Evolutionary conservation across 495 filamentous ascomycete species (phyloP).

Genomic region (Aspergillus baeticus): DNA sequence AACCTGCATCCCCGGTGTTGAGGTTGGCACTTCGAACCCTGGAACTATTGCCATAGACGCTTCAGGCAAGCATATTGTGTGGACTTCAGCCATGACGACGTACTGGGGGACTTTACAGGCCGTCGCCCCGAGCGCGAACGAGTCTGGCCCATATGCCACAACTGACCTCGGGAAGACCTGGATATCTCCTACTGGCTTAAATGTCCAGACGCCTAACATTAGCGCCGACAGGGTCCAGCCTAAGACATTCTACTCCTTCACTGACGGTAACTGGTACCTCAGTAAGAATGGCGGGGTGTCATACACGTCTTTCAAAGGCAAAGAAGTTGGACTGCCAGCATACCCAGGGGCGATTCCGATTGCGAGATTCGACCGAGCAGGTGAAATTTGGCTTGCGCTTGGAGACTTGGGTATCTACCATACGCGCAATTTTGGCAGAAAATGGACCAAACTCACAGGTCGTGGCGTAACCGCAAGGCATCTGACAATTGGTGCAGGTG

Average conservation of each 20-base stretch:
- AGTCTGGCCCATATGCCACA: constrained; percentile 20
- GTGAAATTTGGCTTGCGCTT: constrained; percentile 18
- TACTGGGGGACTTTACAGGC: constrained; percentile 40
- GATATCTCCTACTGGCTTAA: constrained; percentile 14
- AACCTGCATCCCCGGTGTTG: constrained; percentile 15
- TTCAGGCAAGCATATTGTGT: constrained; percentile 17
- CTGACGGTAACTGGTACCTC: constrained; percentile 11
- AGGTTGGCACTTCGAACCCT: constrained; percentile 10
- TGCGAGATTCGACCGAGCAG: constrained; percentile 14
- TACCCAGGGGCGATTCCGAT: constrained; percentile 16
- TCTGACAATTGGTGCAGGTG: constrained; percentile 7
- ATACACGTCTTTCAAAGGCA: constrained; percentile 9
- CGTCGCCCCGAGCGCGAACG: constrained; percentile 17
- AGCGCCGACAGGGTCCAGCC: constrained; percentile 17
- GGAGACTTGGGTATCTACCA: constrained; percentile 16
- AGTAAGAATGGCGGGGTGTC: constrained; percentile 16
- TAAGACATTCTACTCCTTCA: constrained; percentile 19
- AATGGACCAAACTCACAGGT: constrained; percentile 4
- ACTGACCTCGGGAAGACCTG: constrained; percentile 15
- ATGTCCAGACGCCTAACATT: constrained; percentile 14
- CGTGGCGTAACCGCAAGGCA: constrained; percentile 6
- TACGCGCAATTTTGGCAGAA: constrained; percentile 15
- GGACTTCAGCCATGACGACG: constrained; percentile 43
- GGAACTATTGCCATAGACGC: constrained; percentile 19
- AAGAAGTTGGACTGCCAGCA: constrained; percentile 12